phyloP scores from a whole-genome alignment of 768 basidiomycete species.

The Phanerochaete sordida region DNA sequence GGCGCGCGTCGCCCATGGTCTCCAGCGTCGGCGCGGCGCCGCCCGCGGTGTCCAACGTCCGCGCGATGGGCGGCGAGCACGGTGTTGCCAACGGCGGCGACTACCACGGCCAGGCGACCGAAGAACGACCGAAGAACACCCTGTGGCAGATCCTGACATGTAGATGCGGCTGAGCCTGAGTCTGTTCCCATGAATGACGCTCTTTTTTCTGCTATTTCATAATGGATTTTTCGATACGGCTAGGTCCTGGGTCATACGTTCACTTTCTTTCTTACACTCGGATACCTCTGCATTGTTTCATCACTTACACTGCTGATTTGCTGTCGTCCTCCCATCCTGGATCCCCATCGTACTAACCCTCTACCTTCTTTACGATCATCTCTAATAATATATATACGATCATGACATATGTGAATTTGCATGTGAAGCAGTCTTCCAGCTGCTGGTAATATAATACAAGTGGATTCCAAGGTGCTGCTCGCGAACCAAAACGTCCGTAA shows the following conservation, averaged over 20 bases:
- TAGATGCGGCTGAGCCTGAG: constrained; percentile 55
- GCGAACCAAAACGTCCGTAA: no score
- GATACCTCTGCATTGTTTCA: constrained; percentile 13
- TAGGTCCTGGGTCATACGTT: constrained; percentile 9
- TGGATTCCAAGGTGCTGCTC: not conserved
- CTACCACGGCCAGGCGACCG: constrained; percentile 53
- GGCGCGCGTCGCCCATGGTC: constrained; percentile 82
- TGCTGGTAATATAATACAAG: not conserved
- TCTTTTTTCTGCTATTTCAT: constrained; percentile 1
- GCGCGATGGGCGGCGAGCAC: constrained; percentile 65
- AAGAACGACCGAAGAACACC: constrained; percentile 50
- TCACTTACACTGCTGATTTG: constrained; percentile 8
- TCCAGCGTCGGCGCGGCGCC: constrained; percentile 63
- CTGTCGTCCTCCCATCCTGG: constrained; percentile 8
- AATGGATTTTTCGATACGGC: not conserved
- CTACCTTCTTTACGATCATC: constrained; percentile 9
- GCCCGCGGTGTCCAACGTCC: constrained; percentile 69
- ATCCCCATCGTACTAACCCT: constrained; percentile 9
- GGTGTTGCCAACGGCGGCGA: constrained; percentile 61
- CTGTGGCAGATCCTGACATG: constrained; percentile 74
- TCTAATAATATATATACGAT: constrained; percentile 11
- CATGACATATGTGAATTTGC: not conserved
- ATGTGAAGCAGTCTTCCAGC: not conserved
- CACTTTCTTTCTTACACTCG: constrained; percentile 11
- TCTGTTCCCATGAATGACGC: constrained; percentile 8